A percentile compares a stretch with the other conserved stretches of the same genome.
phyloP scores from a whole-genome alignment of 1,284 basidiomycete species.

The Naganishia liquefaciens region DNA sequence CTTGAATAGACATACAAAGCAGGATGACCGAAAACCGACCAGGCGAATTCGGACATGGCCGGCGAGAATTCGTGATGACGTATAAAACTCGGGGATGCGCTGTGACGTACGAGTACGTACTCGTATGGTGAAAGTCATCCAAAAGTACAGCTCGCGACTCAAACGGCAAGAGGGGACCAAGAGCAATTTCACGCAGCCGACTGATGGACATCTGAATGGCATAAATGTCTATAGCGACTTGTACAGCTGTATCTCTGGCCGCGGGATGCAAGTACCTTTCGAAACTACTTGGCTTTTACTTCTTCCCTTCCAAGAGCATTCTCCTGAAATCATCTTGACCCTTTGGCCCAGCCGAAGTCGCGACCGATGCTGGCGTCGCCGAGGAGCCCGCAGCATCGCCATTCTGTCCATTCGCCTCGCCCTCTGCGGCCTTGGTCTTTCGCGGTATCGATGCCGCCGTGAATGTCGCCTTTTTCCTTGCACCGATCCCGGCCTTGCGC shows the following conservation, averaged over 20 bases:
- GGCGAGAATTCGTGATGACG: too few relatives aligned
- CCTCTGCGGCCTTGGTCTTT: background rate
- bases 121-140: too few relatives aligned
- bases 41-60: too few relatives aligned
- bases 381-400: background rate
- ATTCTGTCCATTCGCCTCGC: background rate
- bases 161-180: too few relatives aligned
- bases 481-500: conserved; percentile 24
- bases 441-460: conserved; percentile 9
- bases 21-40: background rate
- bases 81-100: too few relatives aligned
- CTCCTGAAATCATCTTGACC: conserved; percentile 78
- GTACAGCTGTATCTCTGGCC: too few relatives aligned
- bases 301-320: conserved; percentile 58
- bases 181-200: too few relatives aligned
- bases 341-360: conserved; percentile 52
- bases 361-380: background rate
- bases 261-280: too few relatives aligned
- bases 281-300: conserved; percentile 1
- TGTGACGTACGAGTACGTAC: too few relatives aligned
- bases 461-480: conserved; percentile 26
- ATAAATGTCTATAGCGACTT: too few relatives aligned
- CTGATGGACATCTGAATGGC: too few relatives aligned
- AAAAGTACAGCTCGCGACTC: too few relatives aligned
- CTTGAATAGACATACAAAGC: background rate